Percentiles rank a stretch among this genome's conserved stretches.
phyloP scores from a whole-genome alignment of 805 yeast genomes.

The Pichia scutulata region DNA sequence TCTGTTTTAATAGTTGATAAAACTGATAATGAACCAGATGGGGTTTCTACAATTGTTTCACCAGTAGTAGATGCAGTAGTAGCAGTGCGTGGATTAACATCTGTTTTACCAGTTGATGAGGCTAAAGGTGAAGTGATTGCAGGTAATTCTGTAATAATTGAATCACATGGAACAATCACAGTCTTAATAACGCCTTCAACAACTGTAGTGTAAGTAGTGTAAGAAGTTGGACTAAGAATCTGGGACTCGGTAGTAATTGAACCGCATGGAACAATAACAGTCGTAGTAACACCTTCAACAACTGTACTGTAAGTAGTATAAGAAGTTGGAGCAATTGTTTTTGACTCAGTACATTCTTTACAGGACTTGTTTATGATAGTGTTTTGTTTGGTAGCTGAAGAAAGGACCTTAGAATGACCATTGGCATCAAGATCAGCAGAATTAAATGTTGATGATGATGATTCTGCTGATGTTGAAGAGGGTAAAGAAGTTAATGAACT shows the following conservation, averaged over 20 bases:
- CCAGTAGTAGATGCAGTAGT: background rate
- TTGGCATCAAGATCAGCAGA: background rate
- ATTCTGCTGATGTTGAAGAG: background rate
- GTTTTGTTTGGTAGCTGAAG: background rate
- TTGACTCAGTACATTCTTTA: background rate
- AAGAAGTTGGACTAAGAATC: constrained; percentile 1
- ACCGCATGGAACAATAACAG: constrained; percentile 5
- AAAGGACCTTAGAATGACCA: background rate
- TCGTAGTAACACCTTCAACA: constrained; percentile 6
- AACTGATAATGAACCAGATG: background rate
- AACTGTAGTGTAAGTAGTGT: constrained; percentile 10
- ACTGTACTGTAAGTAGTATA: constrained; percentile 10
- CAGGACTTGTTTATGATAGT: constrained; percentile 2
- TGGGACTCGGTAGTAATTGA: background rate
- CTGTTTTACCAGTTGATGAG: background rate
- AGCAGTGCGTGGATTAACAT: background rate
- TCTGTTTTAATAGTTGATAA: background rate
- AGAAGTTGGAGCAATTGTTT: constrained; percentile 1
- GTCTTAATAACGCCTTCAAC: constrained; percentile 7
- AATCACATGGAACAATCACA: constrained; percentile 4
- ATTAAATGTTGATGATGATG: background rate
- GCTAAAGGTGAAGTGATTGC: background rate
- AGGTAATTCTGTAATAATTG: background rate
- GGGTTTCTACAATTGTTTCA: background rate
- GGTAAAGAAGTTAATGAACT: background rate